Conservation (phyloP, 208 protist species). For the Wallacemonas sp. region DNA sequence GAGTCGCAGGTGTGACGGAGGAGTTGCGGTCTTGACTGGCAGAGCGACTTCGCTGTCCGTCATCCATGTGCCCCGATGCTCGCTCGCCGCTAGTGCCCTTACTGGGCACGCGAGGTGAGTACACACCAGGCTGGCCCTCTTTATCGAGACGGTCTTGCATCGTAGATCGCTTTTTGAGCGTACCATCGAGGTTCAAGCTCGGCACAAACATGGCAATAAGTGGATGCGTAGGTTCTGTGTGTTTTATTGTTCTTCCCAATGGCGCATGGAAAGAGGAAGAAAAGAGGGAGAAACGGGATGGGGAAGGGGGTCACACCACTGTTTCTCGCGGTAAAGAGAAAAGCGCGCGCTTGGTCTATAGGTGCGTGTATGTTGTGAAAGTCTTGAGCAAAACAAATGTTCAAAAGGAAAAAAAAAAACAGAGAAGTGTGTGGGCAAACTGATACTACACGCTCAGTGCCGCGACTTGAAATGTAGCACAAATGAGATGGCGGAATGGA, state of each 20-base stretch:
- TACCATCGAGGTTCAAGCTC: constrained; percentile 53
- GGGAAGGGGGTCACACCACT: background rate
- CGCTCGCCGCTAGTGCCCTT: background rate
- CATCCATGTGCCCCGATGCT: background rate
- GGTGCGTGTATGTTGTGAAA: no score
- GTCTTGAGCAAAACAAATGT: constrained; percentile 15
- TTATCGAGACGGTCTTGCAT: constrained; percentile 41
- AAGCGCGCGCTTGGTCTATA: no score
- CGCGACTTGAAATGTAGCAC: no score
- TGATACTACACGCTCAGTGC: no score
- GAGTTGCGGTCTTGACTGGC: background rate
- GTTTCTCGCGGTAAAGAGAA: no score
- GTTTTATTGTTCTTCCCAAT: no score
- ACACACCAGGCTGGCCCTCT: constrained; percentile 39
- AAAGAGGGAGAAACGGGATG: background rate
- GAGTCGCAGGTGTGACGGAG: background rate
- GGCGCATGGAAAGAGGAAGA: background rate
- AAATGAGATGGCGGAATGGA: no score
- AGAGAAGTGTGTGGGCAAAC: no score
- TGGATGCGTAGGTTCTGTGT: background rate
- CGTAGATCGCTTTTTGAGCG: constrained; percentile 41
- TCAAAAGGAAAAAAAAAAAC: constrained; percentile 7
- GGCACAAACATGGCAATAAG: constrained; percentile 39
- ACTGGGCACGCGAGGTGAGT: constrained; percentile 38
- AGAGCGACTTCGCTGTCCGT: background rate